phyloP scores from a whole-genome alignment of 129 eudicot genomes.

The Flaveria bidentis region DNA sequence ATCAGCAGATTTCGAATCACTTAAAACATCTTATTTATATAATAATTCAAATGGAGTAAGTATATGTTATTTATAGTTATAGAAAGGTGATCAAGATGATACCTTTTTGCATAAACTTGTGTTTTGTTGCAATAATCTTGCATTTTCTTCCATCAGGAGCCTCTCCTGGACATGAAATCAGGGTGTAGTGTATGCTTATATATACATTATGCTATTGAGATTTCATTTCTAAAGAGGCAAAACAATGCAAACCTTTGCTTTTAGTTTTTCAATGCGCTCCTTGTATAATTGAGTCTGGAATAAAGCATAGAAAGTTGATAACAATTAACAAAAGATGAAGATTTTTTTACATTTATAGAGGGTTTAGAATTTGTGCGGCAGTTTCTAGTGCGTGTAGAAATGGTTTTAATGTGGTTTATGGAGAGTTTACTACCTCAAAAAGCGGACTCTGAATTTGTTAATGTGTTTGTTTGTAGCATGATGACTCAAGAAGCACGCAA shows the following conservation, averaged over 20 bases:
- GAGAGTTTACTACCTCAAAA: no score
- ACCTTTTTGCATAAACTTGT: constrained; percentile 15
- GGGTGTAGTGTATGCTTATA: not conserved
- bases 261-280: constrained; percentile 42
- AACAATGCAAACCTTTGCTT: constrained; percentile 42
- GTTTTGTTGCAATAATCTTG: constrained; percentile 37
- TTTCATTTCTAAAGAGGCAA: not conserved
- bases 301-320: not conserved
- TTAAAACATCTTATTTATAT: no score
- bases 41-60: not conserved
- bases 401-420: no score
- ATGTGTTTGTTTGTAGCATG: no score
- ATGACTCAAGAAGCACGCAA: no score
- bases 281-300: constrained; percentile 43
- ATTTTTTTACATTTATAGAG: no score
- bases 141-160: constrained; percentile 46
- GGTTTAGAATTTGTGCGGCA: no score
- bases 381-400: no score
- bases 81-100: not conserved
- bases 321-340: no score
- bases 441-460: no score
- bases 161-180: constrained; percentile 36
- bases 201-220: not conserved
- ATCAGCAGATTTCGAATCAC: no score
- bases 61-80: not conserved